Conservation (phyloP, 805 yeast genomes). For the Saturnispora kantuleensis region DNA sequence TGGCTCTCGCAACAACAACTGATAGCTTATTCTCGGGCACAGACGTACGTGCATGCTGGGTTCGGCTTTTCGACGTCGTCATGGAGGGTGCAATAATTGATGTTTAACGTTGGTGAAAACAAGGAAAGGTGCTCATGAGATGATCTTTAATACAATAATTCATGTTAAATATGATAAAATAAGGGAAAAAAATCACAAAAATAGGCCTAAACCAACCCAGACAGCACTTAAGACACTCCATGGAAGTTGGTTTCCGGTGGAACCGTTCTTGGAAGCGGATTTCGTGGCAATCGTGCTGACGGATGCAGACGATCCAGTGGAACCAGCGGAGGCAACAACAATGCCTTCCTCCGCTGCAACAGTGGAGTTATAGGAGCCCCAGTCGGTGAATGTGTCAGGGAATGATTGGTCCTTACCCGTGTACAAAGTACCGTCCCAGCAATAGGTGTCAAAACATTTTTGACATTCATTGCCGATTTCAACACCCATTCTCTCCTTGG, state of each 20-base stretch:
- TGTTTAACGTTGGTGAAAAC: too few relatives aligned
- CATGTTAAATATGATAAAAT: not conserved
- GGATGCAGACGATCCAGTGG: slow-evolving; percentile 1
- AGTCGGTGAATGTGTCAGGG: slow-evolving; percentile 30
- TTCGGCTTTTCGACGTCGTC: too few relatives aligned
- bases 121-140: too few relatives aligned
- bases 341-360: slow-evolving; percentile 1
- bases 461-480: slow-evolving; percentile 62
- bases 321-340: not conserved
- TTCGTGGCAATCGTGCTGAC: slow-evolving; percentile 3
- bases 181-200: not conserved
- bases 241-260: not conserved
- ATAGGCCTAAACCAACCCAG: slow-evolving; percentile 2
- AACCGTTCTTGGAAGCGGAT: slow-evolving; percentile 5
- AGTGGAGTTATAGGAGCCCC: slow-evolving; percentile 24
- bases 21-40: slow-evolving; percentile 44
- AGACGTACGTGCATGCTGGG: not conserved
- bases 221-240: not conserved
- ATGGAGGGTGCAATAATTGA: too few relatives aligned
- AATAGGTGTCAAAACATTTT: slow-evolving; percentile 58
- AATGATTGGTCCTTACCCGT: slow-evolving; percentile 11
- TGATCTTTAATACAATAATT: too few relatives aligned
- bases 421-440: slow-evolving; percentile 36
- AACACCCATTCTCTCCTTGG: slow-evolving; percentile 55
- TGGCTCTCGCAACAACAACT: slow-evolving; percentile 69